Evolutionary conservation across 176 grass and related monocot genomes (phyloP).

Genomic region (Avena atlantica): DNA sequence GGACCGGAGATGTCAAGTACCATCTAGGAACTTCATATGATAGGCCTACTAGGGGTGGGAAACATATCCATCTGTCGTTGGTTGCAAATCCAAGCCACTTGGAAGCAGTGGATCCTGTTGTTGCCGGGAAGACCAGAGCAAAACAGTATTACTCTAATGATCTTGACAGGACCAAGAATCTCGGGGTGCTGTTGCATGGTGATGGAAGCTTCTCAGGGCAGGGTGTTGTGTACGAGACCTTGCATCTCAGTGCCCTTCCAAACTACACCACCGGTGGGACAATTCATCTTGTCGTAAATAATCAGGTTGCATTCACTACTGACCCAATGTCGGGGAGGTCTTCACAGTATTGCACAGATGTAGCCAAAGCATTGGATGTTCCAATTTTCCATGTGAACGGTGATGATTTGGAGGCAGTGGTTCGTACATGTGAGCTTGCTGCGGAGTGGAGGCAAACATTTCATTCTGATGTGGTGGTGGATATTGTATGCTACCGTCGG

Average conservation of each 20-base stretch:
- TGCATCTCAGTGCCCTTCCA: slow-evolving; percentile 96
- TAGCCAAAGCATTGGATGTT: slow-evolving; percentile 75
- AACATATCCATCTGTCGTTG: slow-evolving; percentile 89
- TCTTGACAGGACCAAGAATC: slow-evolving; percentile 87
- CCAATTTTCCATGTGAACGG: slow-evolving; percentile 98
- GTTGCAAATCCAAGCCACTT: slow-evolving; percentile 96
- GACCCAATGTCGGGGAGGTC: slow-evolving; percentile 76
- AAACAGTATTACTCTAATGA: slow-evolving; percentile 98
- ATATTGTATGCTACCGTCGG: slow-evolving; percentile 90
- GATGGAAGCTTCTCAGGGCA: slow-evolving; percentile 98
- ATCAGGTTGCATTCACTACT: slow-evolving; percentile 82
- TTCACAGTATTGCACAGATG: slow-evolving; percentile 82
- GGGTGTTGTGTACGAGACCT: slow-evolving; percentile 94
- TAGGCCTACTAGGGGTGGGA: slow-evolving; percentile 88
- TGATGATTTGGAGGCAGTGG: slow-evolving; percentile 96
- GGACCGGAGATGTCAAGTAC: slow-evolving; percentile 97
- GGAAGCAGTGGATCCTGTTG: slow-evolving; percentile 94
- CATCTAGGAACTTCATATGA: slow-evolving; percentile 97
- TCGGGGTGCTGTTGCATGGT: slow-evolving; percentile 84
- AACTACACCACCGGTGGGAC: slow-evolving; percentile 96
- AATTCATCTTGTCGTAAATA: slow-evolving; percentile 82
- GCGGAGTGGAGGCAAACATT: slow-evolving; percentile 95
- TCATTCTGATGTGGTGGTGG: slow-evolving; percentile 92
- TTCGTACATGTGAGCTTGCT: slow-evolving; percentile 87
- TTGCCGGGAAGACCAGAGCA: slow-evolving; percentile 89